Evolutionary conservation across 352 stramenopile species (phyloP).

Genomic region (Phytophthora citricola): DNA sequence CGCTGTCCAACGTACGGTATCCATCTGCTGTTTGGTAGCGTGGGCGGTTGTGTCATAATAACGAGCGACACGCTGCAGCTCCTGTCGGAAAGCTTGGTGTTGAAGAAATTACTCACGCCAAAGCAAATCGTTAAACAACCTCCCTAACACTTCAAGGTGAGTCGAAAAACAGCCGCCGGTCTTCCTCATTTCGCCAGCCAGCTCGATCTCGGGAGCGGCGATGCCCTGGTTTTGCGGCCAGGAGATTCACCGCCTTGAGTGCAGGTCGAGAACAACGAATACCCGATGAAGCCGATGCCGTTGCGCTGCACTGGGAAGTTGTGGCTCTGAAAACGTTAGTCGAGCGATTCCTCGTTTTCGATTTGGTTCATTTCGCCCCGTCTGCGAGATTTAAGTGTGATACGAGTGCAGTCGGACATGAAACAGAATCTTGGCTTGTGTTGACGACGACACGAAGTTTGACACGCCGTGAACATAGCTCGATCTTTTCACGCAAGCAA

Average conservation of each 20-base stretch:
- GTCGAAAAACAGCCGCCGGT: conserved; percentile 10
- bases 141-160: conserved; percentile 9
- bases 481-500: conserved; percentile 1
- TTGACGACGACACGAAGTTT: conserved; percentile 1
- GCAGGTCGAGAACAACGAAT: not conserved
- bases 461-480: conserved; percentile 2
- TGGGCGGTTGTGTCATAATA: conserved; percentile 1
- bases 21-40: conserved; percentile 12
- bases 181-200: conserved; percentile 11
- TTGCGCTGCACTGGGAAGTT: not conserved
- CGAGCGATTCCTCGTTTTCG: not conserved
- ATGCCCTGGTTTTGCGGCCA: conserved; percentile 5
- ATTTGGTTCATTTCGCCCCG: too few relatives aligned
- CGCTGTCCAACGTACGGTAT: conserved; percentile 14
- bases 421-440: not conserved
- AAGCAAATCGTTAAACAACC: conserved; percentile 12
- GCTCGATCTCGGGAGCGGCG: conserved; percentile 6
- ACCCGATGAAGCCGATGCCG: not conserved
- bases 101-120: conserved; percentile 16
- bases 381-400: too few relatives aligned
- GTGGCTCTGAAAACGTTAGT: not conserved
- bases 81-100: conserved; percentile 13
- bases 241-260: conserved; percentile 2
- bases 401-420: not conserved
- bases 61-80: conserved; percentile 1